Percentiles rank a stretch among this genome's conserved stretches.
Conservation (phyloP, 1,284 basidiomycete genomes). For the Ganoderma lucidum region DNA sequence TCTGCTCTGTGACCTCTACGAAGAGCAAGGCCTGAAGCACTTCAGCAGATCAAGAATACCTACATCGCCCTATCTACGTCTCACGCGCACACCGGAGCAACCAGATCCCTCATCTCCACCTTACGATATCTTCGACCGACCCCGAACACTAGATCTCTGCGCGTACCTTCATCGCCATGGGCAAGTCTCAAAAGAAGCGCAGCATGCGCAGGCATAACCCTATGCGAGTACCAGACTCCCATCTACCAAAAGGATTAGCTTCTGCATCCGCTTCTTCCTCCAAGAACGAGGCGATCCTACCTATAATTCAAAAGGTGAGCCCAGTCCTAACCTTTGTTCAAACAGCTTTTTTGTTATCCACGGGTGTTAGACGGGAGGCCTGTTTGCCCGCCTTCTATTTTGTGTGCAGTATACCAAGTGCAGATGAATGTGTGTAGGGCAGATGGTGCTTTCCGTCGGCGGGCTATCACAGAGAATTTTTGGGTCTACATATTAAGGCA, state of each 20-base stretch:
- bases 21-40: not conserved
- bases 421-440: not conserved
- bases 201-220: slow-evolving; percentile 88
- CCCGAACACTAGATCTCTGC: not conserved
- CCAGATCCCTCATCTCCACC: not conserved
- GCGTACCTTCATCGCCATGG: slow-evolving; percentile 58
- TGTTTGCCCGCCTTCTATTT: not conserved
- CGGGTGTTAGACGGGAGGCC: too few species aligned
- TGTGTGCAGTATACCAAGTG: not conserved
- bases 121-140: not conserved
- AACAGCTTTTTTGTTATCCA: not conserved
- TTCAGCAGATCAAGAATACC: not conserved
- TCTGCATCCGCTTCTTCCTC: slow-evolving; percentile 74
- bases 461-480: not conserved
- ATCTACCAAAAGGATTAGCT: slow-evolving; percentile 81
- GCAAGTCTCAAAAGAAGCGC: slow-evolving; percentile 88
- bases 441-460: too few species aligned
- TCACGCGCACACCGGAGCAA: too few species aligned
- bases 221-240: slow-evolving; percentile 89
- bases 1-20: not conserved
- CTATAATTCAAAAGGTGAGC: slow-evolving; percentile 85
- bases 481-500: too few species aligned
- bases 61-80: not conserved
- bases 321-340: not conserved
- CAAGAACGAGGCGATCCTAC: slow-evolving; percentile 81